Evolutionary conservation across 768 basidiomycete species (phyloP), one percentile per base, ranked within the genome.

Genomic region (Boletus rubroflammeus): DNA sequence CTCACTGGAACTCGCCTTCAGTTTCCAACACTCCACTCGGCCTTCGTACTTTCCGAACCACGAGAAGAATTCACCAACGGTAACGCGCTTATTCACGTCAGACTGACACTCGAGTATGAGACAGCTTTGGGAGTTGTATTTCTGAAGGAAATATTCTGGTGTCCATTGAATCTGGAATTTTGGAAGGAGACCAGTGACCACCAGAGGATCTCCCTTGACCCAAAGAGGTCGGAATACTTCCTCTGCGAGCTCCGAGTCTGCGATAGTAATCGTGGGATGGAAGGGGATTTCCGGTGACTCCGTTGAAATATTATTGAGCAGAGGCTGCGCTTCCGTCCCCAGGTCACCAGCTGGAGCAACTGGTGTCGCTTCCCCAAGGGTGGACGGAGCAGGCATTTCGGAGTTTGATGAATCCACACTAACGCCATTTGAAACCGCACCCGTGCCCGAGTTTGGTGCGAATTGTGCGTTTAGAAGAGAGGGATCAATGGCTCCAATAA

Each of bases 41-140:
- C 69, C 81, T 57, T 78, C 78, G 51, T 86, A 85, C 47, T 80
- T 75, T 53, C 91, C 91, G 67, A 96, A 97, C 70, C 71, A 68
- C 11, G 73, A 72, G 64, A 98, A 97, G 72, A 97, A 98, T 50
- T 88, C 81, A 6, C 76, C 78, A 6, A 98, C 85, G 0, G 81
- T 86, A 6, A 82, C 77, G 9, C 78, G 73, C 58, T 78, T 79
- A 62, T 81, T 87, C 47, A 68, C 65, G 51, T 93, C 86, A 3
- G 78, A 81, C 72, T 93, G 86, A 63, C 92, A 96, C 67, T 96
- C 90, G 15, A 92, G 77, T 53, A 97, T 84, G 47, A 85, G 75
- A 67, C 88, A 86, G 26, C 65, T 73, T 57, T 88, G 80, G 10
- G 75, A 68, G 7, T 82, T 84, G 65, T 88, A 87, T 57, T 84